Percentiles rank a stretch among this genome's conserved stretches.
Conservation (phyloP, 106 monocot species). For the Ottelia alismoides region DNA sequence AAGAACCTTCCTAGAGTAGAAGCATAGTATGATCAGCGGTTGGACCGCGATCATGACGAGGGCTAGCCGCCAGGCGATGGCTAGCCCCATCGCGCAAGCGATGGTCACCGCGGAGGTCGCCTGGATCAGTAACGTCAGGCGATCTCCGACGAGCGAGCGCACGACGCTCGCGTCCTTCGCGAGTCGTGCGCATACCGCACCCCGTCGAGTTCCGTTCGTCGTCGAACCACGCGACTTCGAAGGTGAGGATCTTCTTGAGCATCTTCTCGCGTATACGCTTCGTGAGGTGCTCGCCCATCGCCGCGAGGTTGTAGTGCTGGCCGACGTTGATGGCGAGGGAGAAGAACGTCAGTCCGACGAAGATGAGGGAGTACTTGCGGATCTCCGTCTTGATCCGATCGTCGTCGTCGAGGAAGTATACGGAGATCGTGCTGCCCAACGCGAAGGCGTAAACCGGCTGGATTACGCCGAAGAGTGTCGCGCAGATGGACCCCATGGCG, state of each 20-base stretch:
- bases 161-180: conserved; percentile 53
- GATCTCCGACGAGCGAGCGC: conserved; percentile 57
- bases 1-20: conserved; percentile 43
- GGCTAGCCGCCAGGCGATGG: conserved; percentile 70
- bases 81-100: conserved; percentile 45
- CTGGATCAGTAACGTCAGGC: conserved; percentile 55
- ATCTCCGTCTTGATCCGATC: conserved; percentile 35
- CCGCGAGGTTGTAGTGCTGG: conserved; percentile 70
- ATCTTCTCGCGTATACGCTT: conserved; percentile 41
- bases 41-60: conserved; percentile 75
- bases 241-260: conserved; percentile 59
- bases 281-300: conserved; percentile 59
- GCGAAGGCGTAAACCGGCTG: conserved; percentile 60
- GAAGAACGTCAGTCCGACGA: conserved; percentile 32
- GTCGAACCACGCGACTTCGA: conserved; percentile 76
- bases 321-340: conserved; percentile 44
- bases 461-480: conserved; percentile 36
- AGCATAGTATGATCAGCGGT: conserved; percentile 44
- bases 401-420: conserved; percentile 44
- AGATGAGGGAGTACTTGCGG: conserved; percentile 37
- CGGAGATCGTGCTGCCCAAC: conserved; percentile 58
- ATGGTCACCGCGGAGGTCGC: conserved; percentile 39
- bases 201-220: conserved; percentile 58
- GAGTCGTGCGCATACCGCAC: conserved; percentile 46
- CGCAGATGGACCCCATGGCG: conserved; percentile 34